Evolutionary conservation across 1,284 basidiomycete species (phyloP).

Genomic region (Trichosporon sp.): DNA sequence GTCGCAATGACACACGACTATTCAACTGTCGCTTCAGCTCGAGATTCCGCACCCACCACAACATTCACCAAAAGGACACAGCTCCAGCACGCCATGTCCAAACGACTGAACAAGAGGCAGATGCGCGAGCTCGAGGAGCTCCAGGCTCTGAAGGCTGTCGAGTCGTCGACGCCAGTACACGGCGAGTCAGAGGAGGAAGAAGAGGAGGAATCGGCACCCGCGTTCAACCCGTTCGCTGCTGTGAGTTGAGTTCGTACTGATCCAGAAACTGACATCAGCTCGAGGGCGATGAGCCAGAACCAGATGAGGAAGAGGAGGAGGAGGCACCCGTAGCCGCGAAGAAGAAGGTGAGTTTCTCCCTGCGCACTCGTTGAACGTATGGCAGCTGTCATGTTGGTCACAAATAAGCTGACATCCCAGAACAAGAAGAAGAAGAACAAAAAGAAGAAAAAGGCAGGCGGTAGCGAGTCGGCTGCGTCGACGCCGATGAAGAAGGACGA

Average conservation of each 20-base stretch:
- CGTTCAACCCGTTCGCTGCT: conserved; percentile 54
- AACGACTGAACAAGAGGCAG: conserved; percentile 67
- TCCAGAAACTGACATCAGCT: conserved; percentile 1
- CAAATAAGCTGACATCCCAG: conserved; percentile 17
- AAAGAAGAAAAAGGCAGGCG: conserved; percentile 35
- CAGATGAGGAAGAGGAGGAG: conserved; percentile 28
- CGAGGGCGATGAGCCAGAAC: conserved; percentile 19
- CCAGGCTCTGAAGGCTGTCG: conserved; percentile 32
- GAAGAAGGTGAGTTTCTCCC: conserved; percentile 30
- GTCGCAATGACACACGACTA: not conserved
- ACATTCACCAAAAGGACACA: not conserved
- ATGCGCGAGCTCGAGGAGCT: conserved; percentile 74
- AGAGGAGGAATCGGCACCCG: conserved; percentile 24
- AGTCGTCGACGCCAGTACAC: conserved; percentile 27
- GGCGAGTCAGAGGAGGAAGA: conserved; percentile 15
- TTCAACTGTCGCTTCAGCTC: not conserved
- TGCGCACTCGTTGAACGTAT: not conserved
- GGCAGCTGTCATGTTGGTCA: not conserved
- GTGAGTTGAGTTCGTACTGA: conserved; percentile 40
- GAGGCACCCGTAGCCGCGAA: conserved; percentile 19
- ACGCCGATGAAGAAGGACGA: conserved; percentile 14
- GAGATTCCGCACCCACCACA: not conserved
- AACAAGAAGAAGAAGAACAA: conserved; percentile 49
- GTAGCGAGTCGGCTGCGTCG: conserved; percentile 10
- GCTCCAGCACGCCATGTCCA: conserved; percentile 48